Evolutionary conservation across 2,329 filamentous ascomycete genomes (phyloP), one percentile per base, ranked within the genome.

Genomic region (Passalora sequoiae): DNA sequence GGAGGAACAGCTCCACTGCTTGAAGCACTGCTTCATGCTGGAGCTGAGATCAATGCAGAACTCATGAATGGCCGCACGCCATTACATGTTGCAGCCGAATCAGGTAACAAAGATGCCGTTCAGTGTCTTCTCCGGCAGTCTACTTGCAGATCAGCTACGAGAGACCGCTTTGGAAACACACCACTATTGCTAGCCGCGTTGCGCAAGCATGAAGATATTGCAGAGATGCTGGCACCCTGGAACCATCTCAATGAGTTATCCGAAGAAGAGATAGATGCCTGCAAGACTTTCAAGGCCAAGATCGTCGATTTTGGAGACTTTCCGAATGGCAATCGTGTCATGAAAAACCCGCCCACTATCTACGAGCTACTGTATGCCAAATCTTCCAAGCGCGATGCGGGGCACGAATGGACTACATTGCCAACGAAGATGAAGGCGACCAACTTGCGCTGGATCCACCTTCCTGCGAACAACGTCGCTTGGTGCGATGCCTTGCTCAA

Each of bases 401-500:
- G 46, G 29, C 49, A 49, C 40, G 39, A 43, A 27, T 51, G 47
- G 19, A 61, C 53, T 6, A 65, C 69, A 6, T 42, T 69, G 6
- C 66, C 67, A 6, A 63, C 56, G 7, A 64, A 69, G n/a, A 60
- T 62, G 12, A 69, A 67, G 43, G 58, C 63, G 7, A 67, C 67
- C 10, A 60, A 54, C 17, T 70, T 71, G 29, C 56, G 69, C 15
- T 71, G 69, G 69, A 69, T 71, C 24, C 69, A 71, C 54, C 54
- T 71, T 4, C 69, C 69, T 12, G 68, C 66, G 0, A 71, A 71
- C 43, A 73, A 78, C 57, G 72, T 78, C 55, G 72, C 74, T 1
- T 83, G 80, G 80, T 73, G 78, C 4, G 78, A 83, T 60, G 73
- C 77, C 0, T 64, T 83, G 1, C 63, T 83, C n/a, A 77, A 78